Conservation (phyloP, 1,284 basidiomycete species). For the Malassezia furfur region DNA sequence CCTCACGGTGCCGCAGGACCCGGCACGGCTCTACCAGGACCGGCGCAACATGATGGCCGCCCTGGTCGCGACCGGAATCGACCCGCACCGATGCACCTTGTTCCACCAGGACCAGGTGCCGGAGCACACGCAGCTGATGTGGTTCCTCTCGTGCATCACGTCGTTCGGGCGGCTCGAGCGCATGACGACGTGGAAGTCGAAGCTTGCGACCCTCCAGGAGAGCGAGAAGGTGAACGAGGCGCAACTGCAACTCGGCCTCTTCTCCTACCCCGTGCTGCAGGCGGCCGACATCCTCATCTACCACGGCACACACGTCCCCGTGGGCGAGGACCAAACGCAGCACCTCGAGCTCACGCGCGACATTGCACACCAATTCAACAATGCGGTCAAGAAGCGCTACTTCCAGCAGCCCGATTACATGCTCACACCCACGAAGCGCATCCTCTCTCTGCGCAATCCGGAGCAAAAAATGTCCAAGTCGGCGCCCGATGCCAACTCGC, state of each 20-base stretch:
- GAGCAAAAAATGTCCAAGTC: slow-evolving; percentile 92
- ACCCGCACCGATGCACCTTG: slow-evolving; percentile 65
- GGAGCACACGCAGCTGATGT: slow-evolving; percentile 77
- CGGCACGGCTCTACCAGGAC: slow-evolving; percentile 23
- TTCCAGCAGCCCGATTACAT: slow-evolving; percentile 63
- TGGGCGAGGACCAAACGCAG: slow-evolving; percentile 89
- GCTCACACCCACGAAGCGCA: slow-evolving; percentile 60
- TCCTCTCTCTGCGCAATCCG: slow-evolving; percentile 73
- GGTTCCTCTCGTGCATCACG: slow-evolving; percentile 77
- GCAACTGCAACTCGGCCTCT: slow-evolving; percentile 69
- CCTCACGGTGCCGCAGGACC: slow-evolving; percentile 49
- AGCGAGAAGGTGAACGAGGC: slow-evolving; percentile 67
- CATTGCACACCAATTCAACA: slow-evolving; percentile 73
- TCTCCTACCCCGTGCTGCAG: slow-evolving; percentile 87
- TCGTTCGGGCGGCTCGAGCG: slow-evolving; percentile 70
- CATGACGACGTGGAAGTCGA: slow-evolving; percentile 95
- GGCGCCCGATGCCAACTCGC: slow-evolving; percentile 65
- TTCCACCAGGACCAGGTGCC: slow-evolving; percentile 84
- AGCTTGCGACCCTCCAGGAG: slow-evolving; percentile 65
- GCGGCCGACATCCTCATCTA: slow-evolving; percentile 86
- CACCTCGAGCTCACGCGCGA: slow-evolving; percentile 81
- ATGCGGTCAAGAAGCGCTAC: slow-evolving; percentile 50
- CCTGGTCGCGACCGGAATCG: slow-evolving; percentile 73
- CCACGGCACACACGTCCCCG: slow-evolving; percentile 82
- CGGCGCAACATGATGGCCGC: slow-evolving; percentile 70